Evolutionary conservation across 768 basidiomycete species (phyloP).

Genomic region (Trametopsis cervina): DNA sequence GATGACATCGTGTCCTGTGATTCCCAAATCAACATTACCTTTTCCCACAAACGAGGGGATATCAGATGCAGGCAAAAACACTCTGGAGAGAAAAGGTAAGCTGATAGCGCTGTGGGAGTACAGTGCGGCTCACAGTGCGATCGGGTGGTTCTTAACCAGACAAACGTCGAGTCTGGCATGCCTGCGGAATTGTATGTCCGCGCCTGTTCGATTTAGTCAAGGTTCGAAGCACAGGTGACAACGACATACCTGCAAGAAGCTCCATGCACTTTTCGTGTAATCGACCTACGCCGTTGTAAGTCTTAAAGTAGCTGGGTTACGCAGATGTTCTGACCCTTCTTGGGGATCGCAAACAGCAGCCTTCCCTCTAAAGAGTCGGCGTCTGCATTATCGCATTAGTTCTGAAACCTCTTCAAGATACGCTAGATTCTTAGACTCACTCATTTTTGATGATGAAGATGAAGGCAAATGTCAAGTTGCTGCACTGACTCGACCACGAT

Average conservation of each 20-base stretch:
- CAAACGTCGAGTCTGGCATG: slow-evolving; percentile 87
- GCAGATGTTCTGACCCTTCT: slow-evolving; percentile 67
- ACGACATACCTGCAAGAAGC: slow-evolving; percentile 69
- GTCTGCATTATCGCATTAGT: slow-evolving; percentile 33
- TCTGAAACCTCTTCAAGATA: not conserved
- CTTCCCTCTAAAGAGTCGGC: slow-evolving; percentile 78
- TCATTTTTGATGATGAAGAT: slow-evolving; percentile 6
- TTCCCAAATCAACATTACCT: slow-evolving; percentile 93
- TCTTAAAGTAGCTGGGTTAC: not conserved
- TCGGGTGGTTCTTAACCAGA: slow-evolving; percentile 87
- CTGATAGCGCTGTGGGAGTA: not conserved
- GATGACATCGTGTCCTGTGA: slow-evolving; percentile 97
- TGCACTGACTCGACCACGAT: not conserved
- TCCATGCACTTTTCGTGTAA: slow-evolving; percentile 87
- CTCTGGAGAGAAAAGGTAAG: slow-evolving; percentile 38
- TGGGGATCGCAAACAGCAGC: slow-evolving; percentile 91
- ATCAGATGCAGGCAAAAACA: slow-evolving; percentile 94
- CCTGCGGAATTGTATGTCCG: slow-evolving; percentile 92
- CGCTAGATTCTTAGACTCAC: not conserved
- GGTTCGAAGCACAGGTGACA: not conserved
- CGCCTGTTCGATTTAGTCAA: slow-evolving; percentile 30
- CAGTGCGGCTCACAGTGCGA: slow-evolving; percentile 71
- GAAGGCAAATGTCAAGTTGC: too few relatives aligned
- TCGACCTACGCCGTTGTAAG: slow-evolving; percentile 38
- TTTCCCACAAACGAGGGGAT: slow-evolving; percentile 99